A percentile compares a stretch with the other conserved stretches of the same genome.
Conservation (phyloP, 2,329 filamentous ascomycete species). For the Paecilomyces sp. region DNA sequence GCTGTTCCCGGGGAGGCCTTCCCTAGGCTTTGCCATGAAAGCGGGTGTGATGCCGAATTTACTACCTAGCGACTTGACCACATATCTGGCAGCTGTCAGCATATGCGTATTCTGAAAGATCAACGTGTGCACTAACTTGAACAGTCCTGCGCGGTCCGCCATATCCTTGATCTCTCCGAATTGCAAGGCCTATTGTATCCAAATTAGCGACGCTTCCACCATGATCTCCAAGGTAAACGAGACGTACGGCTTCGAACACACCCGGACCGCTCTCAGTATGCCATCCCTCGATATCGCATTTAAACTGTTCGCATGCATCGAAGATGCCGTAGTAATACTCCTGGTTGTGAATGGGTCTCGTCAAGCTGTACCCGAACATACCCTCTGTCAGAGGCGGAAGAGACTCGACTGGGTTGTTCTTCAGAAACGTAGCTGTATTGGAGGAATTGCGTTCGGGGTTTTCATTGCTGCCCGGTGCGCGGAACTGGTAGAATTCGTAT, state of each 20-base stretch:
- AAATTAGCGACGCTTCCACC: conserved; percentile 10
- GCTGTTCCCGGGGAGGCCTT: conserved; percentile 87
- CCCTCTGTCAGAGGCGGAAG: conserved; percentile 79
- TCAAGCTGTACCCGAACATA: conserved; percentile 94
- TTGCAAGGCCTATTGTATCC: conserved; percentile 57
- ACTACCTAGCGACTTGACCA: conserved; percentile 80
- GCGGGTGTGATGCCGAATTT: conserved; percentile 89
- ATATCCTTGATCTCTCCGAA: conserved; percentile 82
- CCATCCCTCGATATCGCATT: conserved; percentile 84
- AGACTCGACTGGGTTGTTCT: conserved; percentile 63
- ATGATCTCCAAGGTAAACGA: not conserved
- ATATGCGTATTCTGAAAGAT: not conserved
- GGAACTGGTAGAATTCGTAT: conserved; percentile 93
- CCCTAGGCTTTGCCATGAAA: conserved; percentile 96
- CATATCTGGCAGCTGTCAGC: conserved; percentile 48
- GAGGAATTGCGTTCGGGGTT: conserved; percentile 53
- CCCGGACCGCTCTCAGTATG: conserved; percentile 91
- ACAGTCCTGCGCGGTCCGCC: conserved; percentile 85
- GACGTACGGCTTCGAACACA: conserved; percentile 77
- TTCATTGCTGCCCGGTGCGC: conserved; percentile 49
- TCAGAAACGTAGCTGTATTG: conserved; percentile 67
- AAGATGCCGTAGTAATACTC: conserved; percentile 89
- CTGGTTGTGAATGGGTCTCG: conserved; percentile 78
- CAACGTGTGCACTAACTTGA: conserved; percentile 58
- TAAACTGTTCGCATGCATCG: conserved; percentile 69